Evolutionary conservation across 202 grass and related monocot genomes (phyloP), one percentile per base, ranked within the genome.

Genomic region (Saccharum hybrid): DNA sequence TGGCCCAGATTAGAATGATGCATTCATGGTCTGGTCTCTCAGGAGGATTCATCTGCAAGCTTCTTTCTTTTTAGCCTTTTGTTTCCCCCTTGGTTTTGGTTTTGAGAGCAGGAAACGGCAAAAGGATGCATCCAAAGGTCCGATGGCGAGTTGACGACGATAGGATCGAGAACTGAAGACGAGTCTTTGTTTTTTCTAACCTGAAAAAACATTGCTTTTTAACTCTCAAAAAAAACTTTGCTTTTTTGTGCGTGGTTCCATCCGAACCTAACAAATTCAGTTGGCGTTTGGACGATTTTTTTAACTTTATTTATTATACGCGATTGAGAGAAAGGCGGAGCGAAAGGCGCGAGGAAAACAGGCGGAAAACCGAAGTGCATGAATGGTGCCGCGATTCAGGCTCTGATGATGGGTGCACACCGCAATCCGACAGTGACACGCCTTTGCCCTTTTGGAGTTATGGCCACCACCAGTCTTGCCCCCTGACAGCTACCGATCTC

Each of bases 371-470:
- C 45, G 16, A 8, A 31, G 45, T 7, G 64, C 77, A 48, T 77
- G 82, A 82, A 89, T 72, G 78, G 2, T 59, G 82, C 83, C 66
- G 66, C 59, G 1, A 11, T 65, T 73, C 56, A 74, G 68, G 42
- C 66, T 4, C 16, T 8, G 51, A 19, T 19, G 51, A 48, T 48
- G 16, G 51, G 6, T 54, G 51, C 18, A 56, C 52, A n/a, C 54
- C 54, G 19, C 7, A 59, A 59, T 1, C 30, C 16, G 54, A 85
- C 18, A 72, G 56, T 19, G 75, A 49, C 13, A 71, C 56, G 52
- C 52, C 7, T 21, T 22, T 59, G 54, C 54, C 19, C 54, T 59
- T 59, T 59, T 21, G 8, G 54, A 59, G 52, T 57, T 57, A 57
- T 57, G 7, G 10, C 10, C 12, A 11, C 36, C 42, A 11, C 10